Evolutionary conservation across 108 stramenopile species (phyloP), one percentile per base, ranked within the genome.

Genomic region (Nannochloropsis gaditana): DNA sequence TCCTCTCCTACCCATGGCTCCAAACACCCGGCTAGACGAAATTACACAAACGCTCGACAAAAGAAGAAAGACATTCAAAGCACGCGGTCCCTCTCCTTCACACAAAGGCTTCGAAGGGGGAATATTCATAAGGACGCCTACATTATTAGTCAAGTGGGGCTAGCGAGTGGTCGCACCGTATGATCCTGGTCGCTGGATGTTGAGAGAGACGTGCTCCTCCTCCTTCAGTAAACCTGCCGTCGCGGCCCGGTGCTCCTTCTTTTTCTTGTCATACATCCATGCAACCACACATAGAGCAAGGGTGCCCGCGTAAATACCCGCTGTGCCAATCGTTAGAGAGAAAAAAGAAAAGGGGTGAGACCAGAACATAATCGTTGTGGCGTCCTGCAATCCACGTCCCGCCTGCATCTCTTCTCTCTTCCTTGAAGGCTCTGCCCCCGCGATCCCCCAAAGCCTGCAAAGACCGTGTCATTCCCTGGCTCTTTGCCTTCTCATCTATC

Each of bases 131-230:
- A 31, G 31, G 31, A 31, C 1, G 31, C 31, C 31, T 31, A 31
- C 31, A 31, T 31, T 31, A 31, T 31, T 1, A 31, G 31, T 31
- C 31, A 31, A 31, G 31, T 31, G n/a, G n/a, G 59, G 19, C 8
- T 73, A 73, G 6, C 59, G 59, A n/a, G 59, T 15, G 59, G 59
- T 73, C 59, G 59, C 59, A 73, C 59, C 59, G 59, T 73, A 73
- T n/a, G 59, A 73, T n/a, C 59, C 8, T 8, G 59, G 59, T n/a
- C 59, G 59, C n/a, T 73, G 19, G 3, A 73, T 73, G n/a, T 73
- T 73, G 19, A 73, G n/a, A 73, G 59, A 15, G 19, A 73, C 59
- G 19, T 73, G 59, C 8, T 73, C 59, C 19, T 73, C 59, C 59
- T 73, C n/a, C 2, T n/a, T 15, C 59, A 73, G n/a, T 15, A 15